Conservation (phyloP, 129 eudicot genomes). For the Ambrosia trifida region DNA sequence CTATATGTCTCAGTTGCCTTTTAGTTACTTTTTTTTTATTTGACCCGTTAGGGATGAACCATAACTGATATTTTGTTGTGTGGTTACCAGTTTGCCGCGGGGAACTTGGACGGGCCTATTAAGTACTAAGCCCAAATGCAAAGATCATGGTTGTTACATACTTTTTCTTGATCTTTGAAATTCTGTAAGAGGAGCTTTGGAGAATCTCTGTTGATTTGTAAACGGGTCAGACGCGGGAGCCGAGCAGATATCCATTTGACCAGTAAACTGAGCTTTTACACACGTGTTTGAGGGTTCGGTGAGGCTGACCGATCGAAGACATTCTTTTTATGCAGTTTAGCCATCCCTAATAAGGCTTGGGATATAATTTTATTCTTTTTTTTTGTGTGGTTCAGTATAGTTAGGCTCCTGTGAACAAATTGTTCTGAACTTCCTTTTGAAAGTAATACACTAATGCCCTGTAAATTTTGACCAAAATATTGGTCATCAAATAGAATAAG, state of each 20-base stretch:
- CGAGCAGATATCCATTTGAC: constrained; percentile 20
- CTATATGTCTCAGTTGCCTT: background rate
- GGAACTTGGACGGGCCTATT: constrained; percentile 95
- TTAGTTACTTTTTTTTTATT: background rate
- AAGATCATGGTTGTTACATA: constrained; percentile 6
- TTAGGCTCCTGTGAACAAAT: constrained; percentile 12
- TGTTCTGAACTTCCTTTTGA: background rate
- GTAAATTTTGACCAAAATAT: constrained; percentile 2
- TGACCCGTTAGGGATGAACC: constrained; percentile 5
- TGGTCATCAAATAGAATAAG: background rate
- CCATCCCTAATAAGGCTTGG: constrained; percentile 9
- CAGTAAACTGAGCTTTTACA: constrained; percentile 9
- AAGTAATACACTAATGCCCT: background rate
- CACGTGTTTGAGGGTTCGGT: constrained; percentile 22
- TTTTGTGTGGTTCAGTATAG: background rate
- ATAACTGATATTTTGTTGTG: constrained; percentile 2
- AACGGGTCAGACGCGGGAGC: constrained; percentile 8
- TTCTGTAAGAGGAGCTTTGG: background rate
- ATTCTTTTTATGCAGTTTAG: constrained; percentile 23
- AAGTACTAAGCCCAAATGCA: constrained; percentile 45
- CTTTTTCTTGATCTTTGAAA: constrained; percentile 10
- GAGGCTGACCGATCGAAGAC: background rate
- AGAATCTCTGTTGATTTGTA: constrained; percentile 7
- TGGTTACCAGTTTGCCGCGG: constrained; percentile 77
- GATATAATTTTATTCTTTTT: constrained; percentile 4